Base-by-base conservation (phyloP, 306 rosid genomes). In the Potentilla sterilis region DNA sequence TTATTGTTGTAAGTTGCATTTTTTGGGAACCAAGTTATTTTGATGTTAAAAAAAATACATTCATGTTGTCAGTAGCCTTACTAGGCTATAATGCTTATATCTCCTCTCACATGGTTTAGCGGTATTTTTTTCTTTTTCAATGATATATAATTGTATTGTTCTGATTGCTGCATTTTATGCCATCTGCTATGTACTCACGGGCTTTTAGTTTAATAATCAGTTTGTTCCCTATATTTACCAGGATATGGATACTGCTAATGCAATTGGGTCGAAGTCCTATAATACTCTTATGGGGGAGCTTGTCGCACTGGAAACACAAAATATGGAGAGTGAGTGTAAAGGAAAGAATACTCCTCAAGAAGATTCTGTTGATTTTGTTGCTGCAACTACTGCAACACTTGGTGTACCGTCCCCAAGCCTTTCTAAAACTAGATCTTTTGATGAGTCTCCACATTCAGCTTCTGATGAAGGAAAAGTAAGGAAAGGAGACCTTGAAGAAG, bases 401-500 rank as follows among this genome's bases (percentile, higher is more conserved):
- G 98, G 99, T 21, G 98, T 96, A 74, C 99, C 99, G 80, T 92
- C 99, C 69, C 99, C 99, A 10, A 70, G 85, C 80, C 92, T 92
- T 81, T 90, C 98, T 14, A 90, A 88, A 81, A 72, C 89, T 68
- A 84, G 77, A 77, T 96, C 99, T 15, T 92, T 92, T 72, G 93
- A 89, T 69, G 97, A 88, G 79, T 89, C 96, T 67, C 88, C 97
- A 38, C 82, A 7, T 64, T 87, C 92, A 81, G 69, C 73, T 79
- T 83, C 88, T 67, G 92, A 90, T 63, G 77, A 72, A 40, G 81
- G 77, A 54, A 64, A 49, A 43, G 70, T 46, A 65, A 86, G 92
- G 77, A 96, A 92, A 81, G 99, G 99, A 16, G 98, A 96, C 80
- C 73, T 80, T 84, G 94, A 92, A 89, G 99, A 96, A 87, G 98